Conservation (phyloP, 2,329 filamentous ascomycete genomes). For the Lachnellula subtilissima region DNA sequence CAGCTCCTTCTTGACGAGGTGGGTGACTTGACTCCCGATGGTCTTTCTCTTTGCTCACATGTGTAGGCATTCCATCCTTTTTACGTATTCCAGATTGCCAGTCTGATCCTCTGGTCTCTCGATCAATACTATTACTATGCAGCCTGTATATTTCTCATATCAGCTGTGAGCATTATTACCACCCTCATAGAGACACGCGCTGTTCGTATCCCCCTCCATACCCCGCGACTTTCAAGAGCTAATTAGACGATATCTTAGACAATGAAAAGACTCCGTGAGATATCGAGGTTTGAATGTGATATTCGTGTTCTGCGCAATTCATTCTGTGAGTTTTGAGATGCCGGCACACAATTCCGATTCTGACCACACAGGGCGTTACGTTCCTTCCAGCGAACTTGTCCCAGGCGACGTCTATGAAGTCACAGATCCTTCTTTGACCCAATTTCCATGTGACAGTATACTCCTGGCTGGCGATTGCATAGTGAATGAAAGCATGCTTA, state of each 20-base stretch:
- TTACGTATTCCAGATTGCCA: slow-evolving; percentile 96
- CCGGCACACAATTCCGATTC: not conserved
- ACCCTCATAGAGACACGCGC: slow-evolving; percentile 87
- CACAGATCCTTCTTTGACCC: slow-evolving; percentile 81
- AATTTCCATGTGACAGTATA: slow-evolving; percentile 89
- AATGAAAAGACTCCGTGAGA: slow-evolving; percentile 83
- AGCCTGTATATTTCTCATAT: slow-evolving; percentile 90
- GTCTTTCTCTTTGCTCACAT: slow-evolving; percentile 16
- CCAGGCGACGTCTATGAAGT: slow-evolving; percentile 96
- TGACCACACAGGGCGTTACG: slow-evolving; percentile 61
- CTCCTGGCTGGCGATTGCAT: slow-evolving; percentile 93
- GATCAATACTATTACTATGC: slow-evolving; percentile 99
- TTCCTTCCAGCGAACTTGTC: slow-evolving; percentile 81
- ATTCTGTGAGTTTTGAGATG: slow-evolving; percentile 61
- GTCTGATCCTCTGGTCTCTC: slow-evolving; percentile 87
- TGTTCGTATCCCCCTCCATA: slow-evolving; percentile 40
- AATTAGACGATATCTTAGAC: slow-evolving; percentile 46
- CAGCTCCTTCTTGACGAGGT: slow-evolving; percentile 88
- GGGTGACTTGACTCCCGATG: slow-evolving; percentile 15
- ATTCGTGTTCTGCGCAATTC: slow-evolving; percentile 89
- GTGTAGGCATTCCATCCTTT: slow-evolving; percentile 86
- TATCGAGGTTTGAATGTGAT: slow-evolving; percentile 92
- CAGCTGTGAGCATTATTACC: slow-evolving; percentile 81
- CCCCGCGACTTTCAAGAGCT: slow-evolving; percentile 2
- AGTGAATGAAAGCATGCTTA: slow-evolving; percentile 99